Conservation (phyloP, 1,284 basidiomycete species). For the Neonothopanus nambi region DNA sequence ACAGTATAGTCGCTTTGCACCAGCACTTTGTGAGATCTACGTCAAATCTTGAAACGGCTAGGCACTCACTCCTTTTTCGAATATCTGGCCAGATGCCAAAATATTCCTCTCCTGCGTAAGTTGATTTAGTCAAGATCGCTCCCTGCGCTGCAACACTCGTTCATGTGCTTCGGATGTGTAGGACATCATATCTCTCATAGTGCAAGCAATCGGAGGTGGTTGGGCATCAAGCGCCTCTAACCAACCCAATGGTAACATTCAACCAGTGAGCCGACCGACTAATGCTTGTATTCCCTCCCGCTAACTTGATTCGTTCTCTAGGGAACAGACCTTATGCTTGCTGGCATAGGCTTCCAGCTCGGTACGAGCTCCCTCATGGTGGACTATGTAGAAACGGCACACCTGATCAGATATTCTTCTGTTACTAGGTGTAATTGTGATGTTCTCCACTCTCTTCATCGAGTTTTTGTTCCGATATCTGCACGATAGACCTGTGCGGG, state of each 20-base stretch:
- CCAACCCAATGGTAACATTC: constrained; percentile 9
- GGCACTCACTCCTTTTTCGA: neutral
- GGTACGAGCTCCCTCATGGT: neutral
- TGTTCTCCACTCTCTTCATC: neutral
- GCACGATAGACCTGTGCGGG: neutral
- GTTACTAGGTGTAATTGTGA: neutral
- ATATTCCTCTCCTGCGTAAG: constrained; percentile 35
- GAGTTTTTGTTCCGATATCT: constrained; percentile 8
- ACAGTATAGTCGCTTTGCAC: constrained; percentile 39
- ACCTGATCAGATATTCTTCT: neutral
- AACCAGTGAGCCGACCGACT: neutral
- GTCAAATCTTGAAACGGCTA: no score
- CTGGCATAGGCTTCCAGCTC: constrained; percentile 32
- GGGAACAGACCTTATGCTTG: constrained; percentile 39
- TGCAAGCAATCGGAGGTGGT: constrained; percentile 47
- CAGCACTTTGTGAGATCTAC: constrained; percentile 30
- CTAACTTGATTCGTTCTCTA: constrained; percentile 4
- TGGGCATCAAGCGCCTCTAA: constrained; percentile 29
- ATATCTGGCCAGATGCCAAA: constrained; percentile 33
- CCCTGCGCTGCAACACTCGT: neutral
- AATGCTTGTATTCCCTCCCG: no score
- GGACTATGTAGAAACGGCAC: no score
- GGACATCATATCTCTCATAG: constrained; percentile 39
- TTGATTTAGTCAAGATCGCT: neutral
- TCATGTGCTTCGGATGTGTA: neutral